Evolutionary conservation across 306 rosid species (phyloP).

Genomic region (Quercus dentata): DNA sequence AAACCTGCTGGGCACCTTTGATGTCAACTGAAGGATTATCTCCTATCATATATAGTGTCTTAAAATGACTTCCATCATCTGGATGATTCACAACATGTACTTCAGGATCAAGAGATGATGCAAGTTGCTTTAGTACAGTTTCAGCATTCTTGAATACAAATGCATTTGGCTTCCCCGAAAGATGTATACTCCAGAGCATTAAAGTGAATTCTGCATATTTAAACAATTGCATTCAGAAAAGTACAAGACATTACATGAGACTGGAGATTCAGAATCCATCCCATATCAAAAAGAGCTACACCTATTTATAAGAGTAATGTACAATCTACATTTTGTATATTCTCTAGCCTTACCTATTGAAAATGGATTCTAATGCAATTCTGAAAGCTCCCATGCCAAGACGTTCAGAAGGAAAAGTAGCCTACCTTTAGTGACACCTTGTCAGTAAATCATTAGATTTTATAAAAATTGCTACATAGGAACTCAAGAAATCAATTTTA

Average conservation of each 20-base stretch:
- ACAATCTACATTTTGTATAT: conserved; percentile 1
- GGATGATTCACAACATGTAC: conserved; percentile 12
- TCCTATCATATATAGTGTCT: conserved; percentile 85
- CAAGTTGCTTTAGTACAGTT: conserved; percentile 52
- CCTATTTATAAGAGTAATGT: background rate
- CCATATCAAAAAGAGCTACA: background rate
- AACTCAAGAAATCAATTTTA: conserved; percentile 1
- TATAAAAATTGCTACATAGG: conserved; percentile 9
- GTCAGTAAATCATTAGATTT: conserved; percentile 39
- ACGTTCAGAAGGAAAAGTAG: conserved; percentile 91
- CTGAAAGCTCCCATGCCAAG: conserved; percentile 98
- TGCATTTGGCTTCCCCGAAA: conserved; percentile 81
- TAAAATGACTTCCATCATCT: conserved; percentile 39
- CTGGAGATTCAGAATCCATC: background rate
- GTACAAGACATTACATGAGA: conserved; percentile 9
- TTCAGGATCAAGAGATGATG: conserved; percentile 18
- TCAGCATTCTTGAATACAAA: conserved; percentile 83
- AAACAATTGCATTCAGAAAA: conserved; percentile 1
- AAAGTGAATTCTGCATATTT: conserved; percentile 53
- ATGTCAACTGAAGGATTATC: conserved; percentile 92
- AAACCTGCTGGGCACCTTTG: conserved; percentile 75
- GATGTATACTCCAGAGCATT: conserved; percentile 59
- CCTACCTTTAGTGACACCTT: conserved; percentile 58
- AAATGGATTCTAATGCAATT: conserved; percentile 84
- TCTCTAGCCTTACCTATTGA: conserved; percentile 54